Conservation (phyloP, 2,329 filamentous ascomycete species). For the Bipolaris oryzae region DNA sequence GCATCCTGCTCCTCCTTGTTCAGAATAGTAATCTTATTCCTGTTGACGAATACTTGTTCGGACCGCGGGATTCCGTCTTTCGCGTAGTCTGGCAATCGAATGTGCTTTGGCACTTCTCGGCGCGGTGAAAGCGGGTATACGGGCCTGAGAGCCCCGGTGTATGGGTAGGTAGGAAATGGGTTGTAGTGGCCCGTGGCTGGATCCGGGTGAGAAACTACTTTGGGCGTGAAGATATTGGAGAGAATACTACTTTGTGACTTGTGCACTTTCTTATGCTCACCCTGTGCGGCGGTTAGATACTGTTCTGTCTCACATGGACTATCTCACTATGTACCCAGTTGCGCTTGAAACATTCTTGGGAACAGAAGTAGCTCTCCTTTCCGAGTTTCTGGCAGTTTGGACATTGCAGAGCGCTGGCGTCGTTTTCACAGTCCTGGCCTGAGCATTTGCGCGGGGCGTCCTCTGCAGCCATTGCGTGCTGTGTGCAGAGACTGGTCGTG, state of each 20-base stretch:
- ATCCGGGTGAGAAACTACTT: constrained; percentile 87
- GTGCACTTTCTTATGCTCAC: constrained; percentile 80
- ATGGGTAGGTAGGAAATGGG: constrained; percentile 87
- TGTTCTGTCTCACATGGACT: constrained; percentile 12
- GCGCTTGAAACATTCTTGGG: constrained; percentile 97
- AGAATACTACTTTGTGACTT: constrained; percentile 80
- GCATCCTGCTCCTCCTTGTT: constrained; percentile 80
- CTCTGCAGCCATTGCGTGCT: constrained; percentile 43
- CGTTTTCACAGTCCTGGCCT: constrained; percentile 83
- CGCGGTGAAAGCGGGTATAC: constrained; percentile 65
- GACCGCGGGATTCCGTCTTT: constrained; percentile 76
- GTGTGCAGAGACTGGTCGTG: constrained; percentile 5
- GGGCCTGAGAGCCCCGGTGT: constrained; percentile 80
- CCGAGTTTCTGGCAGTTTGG: constrained; percentile 92
- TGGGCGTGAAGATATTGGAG: constrained; percentile 75
- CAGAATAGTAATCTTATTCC: constrained; percentile 83
- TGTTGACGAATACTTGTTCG: constrained; percentile 67
- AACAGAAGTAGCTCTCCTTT: constrained; percentile 94
- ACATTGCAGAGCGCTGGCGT: constrained; percentile 86
- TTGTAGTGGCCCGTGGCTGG: constrained; percentile 89
- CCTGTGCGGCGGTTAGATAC: constrained; percentile 57
- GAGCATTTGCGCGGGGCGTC: constrained; percentile 72
- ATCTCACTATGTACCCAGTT: constrained; percentile 77
- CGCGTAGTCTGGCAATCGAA: constrained; percentile 86
- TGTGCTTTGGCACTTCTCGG: constrained; percentile 71